phyloP scores from a whole-genome alignment of 768 basidiomycete species.

The Neoboletus magnificus region DNA sequence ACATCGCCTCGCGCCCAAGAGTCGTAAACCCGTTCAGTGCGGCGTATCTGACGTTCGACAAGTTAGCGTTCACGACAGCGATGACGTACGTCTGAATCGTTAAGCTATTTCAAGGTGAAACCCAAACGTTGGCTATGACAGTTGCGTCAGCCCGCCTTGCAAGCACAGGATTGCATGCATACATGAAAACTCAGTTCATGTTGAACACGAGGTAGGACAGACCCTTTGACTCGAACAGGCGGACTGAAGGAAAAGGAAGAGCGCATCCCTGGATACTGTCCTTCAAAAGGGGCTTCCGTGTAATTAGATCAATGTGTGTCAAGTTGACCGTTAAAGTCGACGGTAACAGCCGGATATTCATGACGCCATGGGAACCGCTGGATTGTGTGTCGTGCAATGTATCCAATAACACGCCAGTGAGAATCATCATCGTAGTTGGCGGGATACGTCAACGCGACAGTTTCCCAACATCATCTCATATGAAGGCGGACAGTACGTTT shows the following conservation, averaged over 20 bases:
- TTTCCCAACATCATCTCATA: neutral
- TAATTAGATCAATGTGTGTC: slow-evolving; percentile 12
- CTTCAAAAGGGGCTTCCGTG: slow-evolving; percentile 2
- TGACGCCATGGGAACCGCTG: neutral
- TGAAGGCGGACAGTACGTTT: neutral
- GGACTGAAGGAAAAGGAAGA: slow-evolving; percentile 6
- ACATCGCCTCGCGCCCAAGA: slow-evolving; percentile 14
- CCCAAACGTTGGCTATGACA: slow-evolving; percentile 13
- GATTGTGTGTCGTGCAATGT: slow-evolving; percentile 3
- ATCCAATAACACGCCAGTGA: slow-evolving; percentile 2
- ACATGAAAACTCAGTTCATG: slow-evolving; percentile 13
- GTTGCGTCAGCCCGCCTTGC: slow-evolving; percentile 7
- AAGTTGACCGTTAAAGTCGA: neutral
- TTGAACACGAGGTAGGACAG: slow-evolving; percentile 23
- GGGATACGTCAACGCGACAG: slow-evolving; percentile 5
- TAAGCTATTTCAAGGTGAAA: slow-evolving; percentile 24
- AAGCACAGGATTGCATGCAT: slow-evolving; percentile 18
- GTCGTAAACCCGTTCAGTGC: slow-evolving; percentile 12
- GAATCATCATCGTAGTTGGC: neutral
- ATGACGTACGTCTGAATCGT: slow-evolving; percentile 28
- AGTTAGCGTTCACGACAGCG: slow-evolving; percentile 12
- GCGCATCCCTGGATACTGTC: slow-evolving; percentile 2
- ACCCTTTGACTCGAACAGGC: slow-evolving; percentile 11
- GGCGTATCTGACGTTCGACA: slow-evolving; percentile 6
- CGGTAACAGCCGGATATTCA: neutral